Evolutionary conservation across 768 basidiomycete species (phyloP), one percentile per base, ranked within the genome.

Genomic region (Guyanaporus albipodus): DNA sequence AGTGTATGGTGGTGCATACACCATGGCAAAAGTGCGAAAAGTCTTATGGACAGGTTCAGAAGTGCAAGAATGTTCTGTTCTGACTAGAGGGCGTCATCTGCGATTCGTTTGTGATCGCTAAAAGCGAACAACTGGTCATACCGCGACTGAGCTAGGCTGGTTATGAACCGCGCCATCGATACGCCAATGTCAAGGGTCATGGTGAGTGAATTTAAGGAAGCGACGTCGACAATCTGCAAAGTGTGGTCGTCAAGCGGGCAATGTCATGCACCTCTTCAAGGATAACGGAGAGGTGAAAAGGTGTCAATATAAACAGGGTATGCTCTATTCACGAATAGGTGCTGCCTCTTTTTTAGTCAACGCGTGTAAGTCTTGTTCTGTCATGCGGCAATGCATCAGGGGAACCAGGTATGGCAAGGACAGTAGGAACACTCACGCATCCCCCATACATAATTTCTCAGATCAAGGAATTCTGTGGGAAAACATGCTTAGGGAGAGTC

Each of bases 381-480:
- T 2, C 7, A 33, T 4, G 14, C 1, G 31, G 9, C 6, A 31
- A 42, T 32, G 34, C 33, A 14, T 44, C 45, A 43, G 43, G 39
- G 26, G 40, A 42, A 10, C 36, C 31, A 18, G 21, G 8, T 22
- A 8, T 6, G 6, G 6, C 27, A 11, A 28, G 12, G 22, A 44
- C 26, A 17, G 29, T 3, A 38, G 6, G 42, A 24, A 12, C 9
- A 82, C 88, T 72, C 63, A 91, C 89, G 87, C 54, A 92, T 84
- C 17, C 89, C 89, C 89, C 86, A 90, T 9, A 91, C 86, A 62
- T 90, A 85, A 38, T 85, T 74, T 49, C 86, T 77, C 49, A 91
- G 62, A 57, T 91, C 88, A 51, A 91, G 73, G 61, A 89, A 84
- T 72, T 91, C 89, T 89, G 59, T 3, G 2, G 17, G 14, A 32